Base-by-base conservation (phyloP, 192 early-diverging fungal genomes). In the Dispira parvispora region DNA sequence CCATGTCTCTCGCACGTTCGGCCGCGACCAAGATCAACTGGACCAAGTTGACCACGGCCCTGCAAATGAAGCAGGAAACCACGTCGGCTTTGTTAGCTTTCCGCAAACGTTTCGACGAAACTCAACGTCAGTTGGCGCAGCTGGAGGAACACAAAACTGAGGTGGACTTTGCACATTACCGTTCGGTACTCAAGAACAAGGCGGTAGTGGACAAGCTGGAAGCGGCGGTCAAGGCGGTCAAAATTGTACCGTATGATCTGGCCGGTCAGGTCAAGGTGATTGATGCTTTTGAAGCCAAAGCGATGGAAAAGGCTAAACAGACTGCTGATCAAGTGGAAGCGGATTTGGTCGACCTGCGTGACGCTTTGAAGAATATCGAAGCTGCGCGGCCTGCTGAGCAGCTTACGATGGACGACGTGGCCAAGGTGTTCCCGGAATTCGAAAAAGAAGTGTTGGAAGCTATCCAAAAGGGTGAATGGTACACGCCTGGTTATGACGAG, bases 401-500 rank as follows among this genome's bases (percentile, higher is more conserved):
- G 72, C 80, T 95, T 49, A 96, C 92, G 11, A 90, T 93, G 78
- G 96, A 96, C 52, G 96, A 98, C 71, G 84, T 98, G 62, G 80
- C 88, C 77, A 81, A 84, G 75, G 90, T 90, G 64, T 88, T 86
- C 75, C 96, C 96, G 42, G 92, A 94, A 62, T 76, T 98, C 63
- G 88, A 86, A 71, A 75, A 80, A 73, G 86, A 83, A 63, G 87
- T 94, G 44, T 90, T 90, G 71, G 88, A 90, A 69, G 87, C 90
- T 86, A 75, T 87, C 67, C 84, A 90, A 78, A 84, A 91, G 80
- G 87, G 89, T 69, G 82, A 92, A 69, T 98, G 87, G 87, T 81
- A 73, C 44, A 84, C 94, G 56, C 89, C 92, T 52, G 92, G 89
- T 60, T 98, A 98, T 82, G 90, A 94, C 79, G 91, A 94, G 75